phyloP scores from a whole-genome alignment of 2,329 filamentous ascomycete species.

The Aspergillus clavatus region DNA sequence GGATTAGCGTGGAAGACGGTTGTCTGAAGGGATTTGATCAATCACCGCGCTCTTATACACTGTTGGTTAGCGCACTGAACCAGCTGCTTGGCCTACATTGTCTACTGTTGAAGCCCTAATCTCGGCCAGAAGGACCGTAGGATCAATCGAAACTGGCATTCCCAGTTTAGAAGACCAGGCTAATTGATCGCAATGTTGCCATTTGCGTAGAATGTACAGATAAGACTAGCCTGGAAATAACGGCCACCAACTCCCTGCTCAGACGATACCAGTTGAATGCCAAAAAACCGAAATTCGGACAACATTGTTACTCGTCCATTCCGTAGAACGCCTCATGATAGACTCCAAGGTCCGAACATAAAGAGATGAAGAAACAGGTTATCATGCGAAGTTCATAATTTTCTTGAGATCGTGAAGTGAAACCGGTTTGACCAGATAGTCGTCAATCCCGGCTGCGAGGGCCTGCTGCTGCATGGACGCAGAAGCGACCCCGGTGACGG shows the following conservation, averaged over 20 bases:
- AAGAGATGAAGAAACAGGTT: neutral
- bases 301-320: too few species aligned
- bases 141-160: too few species aligned
- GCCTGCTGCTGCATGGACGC: slow-evolving; percentile 24
- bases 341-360: too few species aligned
- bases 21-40: neutral
- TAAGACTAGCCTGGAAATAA: too few species aligned
- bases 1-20: neutral
- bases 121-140: too few species aligned
- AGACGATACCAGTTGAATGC: neutral
- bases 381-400: slow-evolving; percentile 15
- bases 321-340: too few species aligned
- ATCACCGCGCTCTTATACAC: neutral
- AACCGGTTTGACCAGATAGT: slow-evolving; percentile 25
- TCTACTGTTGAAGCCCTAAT: too few species aligned
- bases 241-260: too few species aligned
- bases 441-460: slow-evolving; percentile 19
- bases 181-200: too few species aligned
- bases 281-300: neutral
- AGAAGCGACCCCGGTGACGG: slow-evolving; percentile 25
- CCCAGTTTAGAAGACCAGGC: too few species aligned
- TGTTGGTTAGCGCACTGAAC: too few species aligned
- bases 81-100: neutral
- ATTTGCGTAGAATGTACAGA: too few species aligned
- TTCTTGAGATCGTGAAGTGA: slow-evolving; percentile 20